phyloP scores from a whole-genome alignment of 306 rosid species.

The Vigna unguiculata region DNA sequence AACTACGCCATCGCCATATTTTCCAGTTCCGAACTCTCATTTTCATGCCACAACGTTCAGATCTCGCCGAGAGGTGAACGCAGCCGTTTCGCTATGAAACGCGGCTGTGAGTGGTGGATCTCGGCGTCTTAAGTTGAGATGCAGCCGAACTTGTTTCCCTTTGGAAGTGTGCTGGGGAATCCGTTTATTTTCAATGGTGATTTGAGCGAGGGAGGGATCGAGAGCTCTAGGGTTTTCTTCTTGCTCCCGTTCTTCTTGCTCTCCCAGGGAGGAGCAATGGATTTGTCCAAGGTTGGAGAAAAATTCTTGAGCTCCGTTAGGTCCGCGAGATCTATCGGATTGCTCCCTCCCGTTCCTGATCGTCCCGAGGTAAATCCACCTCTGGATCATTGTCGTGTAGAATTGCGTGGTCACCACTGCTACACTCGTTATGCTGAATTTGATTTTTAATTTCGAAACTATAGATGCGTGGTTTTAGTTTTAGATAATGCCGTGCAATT shows the following conservation, averaged over 20 bases:
- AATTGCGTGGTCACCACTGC: not conserved
- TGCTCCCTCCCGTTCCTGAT: slow-evolving; percentile 85
- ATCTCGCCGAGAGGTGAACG: slow-evolving; percentile 24
- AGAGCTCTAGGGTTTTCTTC: slow-evolving; percentile 81
- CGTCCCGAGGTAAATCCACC: slow-evolving; percentile 83
- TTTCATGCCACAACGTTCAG: slow-evolving; percentile 3
- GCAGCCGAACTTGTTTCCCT: slow-evolving; percentile 93
- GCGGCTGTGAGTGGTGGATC: slow-evolving; percentile 47
- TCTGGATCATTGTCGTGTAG: slow-evolving; percentile 10
- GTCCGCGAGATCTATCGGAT: slow-evolving; percentile 96
- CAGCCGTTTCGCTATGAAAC: slow-evolving; percentile 35
- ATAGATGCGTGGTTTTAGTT: slow-evolving; percentile 19
- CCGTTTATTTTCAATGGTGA: slow-evolving; percentile 80
- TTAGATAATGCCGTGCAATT: slow-evolving; percentile 37
- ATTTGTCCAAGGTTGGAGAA: slow-evolving; percentile 94
- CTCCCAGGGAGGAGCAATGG: slow-evolving; percentile 95
- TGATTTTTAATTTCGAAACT: not conserved
- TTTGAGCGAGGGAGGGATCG: slow-evolving; percentile 82
- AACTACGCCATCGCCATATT: not conserved
- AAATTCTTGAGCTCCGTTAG: slow-evolving; percentile 95
- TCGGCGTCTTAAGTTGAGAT: slow-evolving; percentile 71
- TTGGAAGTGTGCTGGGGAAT: slow-evolving; percentile 79
- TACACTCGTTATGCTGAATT: not conserved
- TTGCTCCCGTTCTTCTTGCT: slow-evolving; percentile 84
- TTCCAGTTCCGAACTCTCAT: slow-evolving; percentile 10